phyloP scores from a whole-genome alignment of 1,284 basidiomycete species.

The Malassezia dermatis region DNA sequence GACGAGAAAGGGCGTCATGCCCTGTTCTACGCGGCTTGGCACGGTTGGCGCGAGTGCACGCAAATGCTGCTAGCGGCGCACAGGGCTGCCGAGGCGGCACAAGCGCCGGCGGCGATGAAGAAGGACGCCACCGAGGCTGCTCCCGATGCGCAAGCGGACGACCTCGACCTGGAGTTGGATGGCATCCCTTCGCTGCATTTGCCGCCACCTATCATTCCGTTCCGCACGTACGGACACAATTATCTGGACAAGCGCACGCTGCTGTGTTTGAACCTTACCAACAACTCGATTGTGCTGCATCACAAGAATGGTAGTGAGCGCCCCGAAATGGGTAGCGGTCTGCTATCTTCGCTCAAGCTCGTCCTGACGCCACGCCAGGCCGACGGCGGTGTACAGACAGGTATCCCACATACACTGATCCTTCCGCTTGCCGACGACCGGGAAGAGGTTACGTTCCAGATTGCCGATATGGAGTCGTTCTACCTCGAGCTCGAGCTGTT shows the following conservation, averaged over 20 bases:
- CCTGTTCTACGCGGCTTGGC: constrained; percentile 94
- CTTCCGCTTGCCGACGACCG: constrained; percentile 65
- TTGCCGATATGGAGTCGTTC: constrained; percentile 62
- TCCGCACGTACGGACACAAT: constrained; percentile 48
- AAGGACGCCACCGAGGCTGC: neutral
- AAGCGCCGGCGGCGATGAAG: neutral
- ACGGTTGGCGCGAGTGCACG: constrained; percentile 64
- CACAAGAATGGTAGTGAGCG: constrained; percentile 38
- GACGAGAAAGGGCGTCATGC: constrained; percentile 81
- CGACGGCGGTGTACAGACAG: constrained; percentile 62
- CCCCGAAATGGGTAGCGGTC: constrained; percentile 41
- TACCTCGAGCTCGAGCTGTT: constrained; percentile 87
- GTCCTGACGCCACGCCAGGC: constrained; percentile 70
- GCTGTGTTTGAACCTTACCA: constrained; percentile 63
- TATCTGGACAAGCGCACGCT: constrained; percentile 71
- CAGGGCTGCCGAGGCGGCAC: neutral
- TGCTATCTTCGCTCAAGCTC: constrained; percentile 70
- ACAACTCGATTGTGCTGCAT: constrained; percentile 43
- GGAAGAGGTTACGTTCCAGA: constrained; percentile 82
- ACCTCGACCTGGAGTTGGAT: constrained; percentile 55
- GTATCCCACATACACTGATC: constrained; percentile 54
- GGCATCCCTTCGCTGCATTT: constrained; percentile 84
- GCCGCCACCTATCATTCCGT: constrained; percentile 95
- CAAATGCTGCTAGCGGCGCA: constrained; percentile 50
- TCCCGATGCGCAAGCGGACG: constrained; percentile 18